Conservation (phyloP, 208 protist genomes). For the Trypanosoma cruzi region DNA sequence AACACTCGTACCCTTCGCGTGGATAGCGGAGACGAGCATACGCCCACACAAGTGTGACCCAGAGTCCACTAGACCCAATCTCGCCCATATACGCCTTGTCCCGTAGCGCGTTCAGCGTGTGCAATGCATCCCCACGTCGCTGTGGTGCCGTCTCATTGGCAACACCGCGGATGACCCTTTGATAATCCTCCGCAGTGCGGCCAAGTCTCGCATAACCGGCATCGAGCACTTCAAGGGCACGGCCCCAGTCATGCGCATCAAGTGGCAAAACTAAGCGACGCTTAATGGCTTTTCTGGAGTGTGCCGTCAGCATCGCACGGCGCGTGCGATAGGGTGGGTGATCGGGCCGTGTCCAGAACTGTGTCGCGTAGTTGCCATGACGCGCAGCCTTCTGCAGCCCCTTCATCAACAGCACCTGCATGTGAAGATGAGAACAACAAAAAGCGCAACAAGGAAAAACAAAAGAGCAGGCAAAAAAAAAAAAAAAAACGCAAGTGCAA, state of each 20-base stretch:
- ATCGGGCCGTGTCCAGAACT: conserved; percentile 55
- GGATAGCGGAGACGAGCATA: conserved; percentile 55
- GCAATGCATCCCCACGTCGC: conserved; percentile 4
- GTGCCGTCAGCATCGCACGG: conserved; percentile 40
- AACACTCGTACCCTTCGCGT: conserved; percentile 53
- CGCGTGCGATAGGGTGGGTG: conserved; percentile 37
- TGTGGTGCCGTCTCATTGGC: conserved; percentile 34
- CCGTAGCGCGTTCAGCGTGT: conserved; percentile 55
- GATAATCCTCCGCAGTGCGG: conserved; percentile 73
- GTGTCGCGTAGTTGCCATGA: conserved; percentile 78
- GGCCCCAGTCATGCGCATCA: conserved; percentile 75
- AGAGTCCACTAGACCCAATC: conserved; percentile 59
- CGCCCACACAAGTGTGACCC: conserved; percentile 77
- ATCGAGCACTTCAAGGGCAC: conserved; percentile 79
- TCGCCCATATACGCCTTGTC: conserved; percentile 70
- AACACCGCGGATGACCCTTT: conserved; percentile 69
- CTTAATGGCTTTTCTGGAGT: conserved; percentile 68
- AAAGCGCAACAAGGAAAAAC: conserved; percentile 10
- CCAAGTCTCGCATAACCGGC: conserved; percentile 69
- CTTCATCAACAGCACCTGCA: neutral
- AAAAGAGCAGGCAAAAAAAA: neutral
- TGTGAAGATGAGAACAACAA: neutral
- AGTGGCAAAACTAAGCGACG: conserved; percentile 85
- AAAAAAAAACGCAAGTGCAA: conserved; percentile 14
- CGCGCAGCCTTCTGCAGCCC: conserved; percentile 54